These are phyloP conservation scores for Boletus sp. DNA, from an alignment of 768 basidiomycete genomes.

Conservation along the genomic window DNA sequence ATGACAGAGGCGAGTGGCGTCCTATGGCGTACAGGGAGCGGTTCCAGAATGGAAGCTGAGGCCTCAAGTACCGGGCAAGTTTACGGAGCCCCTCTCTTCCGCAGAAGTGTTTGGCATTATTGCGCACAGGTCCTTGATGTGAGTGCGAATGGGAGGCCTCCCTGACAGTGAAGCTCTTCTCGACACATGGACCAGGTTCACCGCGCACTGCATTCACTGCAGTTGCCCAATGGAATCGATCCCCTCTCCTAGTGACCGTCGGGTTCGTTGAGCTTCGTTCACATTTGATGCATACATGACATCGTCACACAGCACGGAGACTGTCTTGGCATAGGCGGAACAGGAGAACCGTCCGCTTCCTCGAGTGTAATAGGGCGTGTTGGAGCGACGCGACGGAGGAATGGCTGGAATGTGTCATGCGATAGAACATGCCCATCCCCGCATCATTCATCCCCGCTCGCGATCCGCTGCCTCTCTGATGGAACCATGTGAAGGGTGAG, in stretches of 20 bases:
- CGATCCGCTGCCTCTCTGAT: slow-evolving; percentile 15
- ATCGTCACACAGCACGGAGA: neutral
- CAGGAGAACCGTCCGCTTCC: neutral
- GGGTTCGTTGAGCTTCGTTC: neutral
- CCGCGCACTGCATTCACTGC: slow-evolving; percentile 2
- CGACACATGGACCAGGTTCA: slow-evolving; percentile 2
- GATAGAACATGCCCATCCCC: neutral
- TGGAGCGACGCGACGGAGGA: neutral
- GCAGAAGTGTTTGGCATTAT: neutral
- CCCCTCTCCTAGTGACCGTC: neutral
- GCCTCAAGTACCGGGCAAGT: neutral
- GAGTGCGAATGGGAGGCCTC: neutral
- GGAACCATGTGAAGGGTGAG: neutral
- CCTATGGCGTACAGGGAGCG: slow-evolving; percentile 1
- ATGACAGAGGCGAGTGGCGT: slow-evolving; percentile 21
- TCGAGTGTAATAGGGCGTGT: neutral
- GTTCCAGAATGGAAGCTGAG: slow-evolving; percentile 14
- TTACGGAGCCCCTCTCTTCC: slow-evolving; percentile 9
- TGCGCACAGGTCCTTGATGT: neutral
- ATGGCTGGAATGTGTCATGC: neutral
- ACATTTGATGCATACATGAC: neutral
- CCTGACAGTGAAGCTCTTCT: slow-evolving; percentile 12
- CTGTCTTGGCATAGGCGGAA: neutral
- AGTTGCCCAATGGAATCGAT: neutral
- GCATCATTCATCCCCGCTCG: neutral